Percentiles rank a stretch among this genome's conserved stretches.
Conservation (phyloP, 2,329 filamentous ascomycete species). For the Fusarium ramigenum region DNA sequence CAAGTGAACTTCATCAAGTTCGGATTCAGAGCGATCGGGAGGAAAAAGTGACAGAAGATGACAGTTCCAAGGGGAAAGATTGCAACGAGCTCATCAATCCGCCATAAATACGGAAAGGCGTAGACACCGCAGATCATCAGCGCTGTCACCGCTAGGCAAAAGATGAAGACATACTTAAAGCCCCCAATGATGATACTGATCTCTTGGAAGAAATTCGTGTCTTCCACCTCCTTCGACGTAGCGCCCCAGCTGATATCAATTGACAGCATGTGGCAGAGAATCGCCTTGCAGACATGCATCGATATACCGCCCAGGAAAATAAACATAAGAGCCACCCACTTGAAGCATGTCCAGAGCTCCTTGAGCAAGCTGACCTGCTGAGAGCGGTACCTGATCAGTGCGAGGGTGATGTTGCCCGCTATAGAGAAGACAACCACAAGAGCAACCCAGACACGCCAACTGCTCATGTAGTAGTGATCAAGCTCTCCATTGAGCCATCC, state of each 20-base stretch:
- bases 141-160: neutral
- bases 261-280: conserved; percentile 35
- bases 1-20: neutral
- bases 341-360: conserved; percentile 29
- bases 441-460: conserved; percentile 69
- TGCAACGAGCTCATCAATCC: neutral
- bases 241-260: conserved; percentile 36
- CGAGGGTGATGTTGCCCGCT: conserved; percentile 22
- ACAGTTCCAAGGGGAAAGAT: neutral
- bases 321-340: conserved; percentile 37
- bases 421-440: conserved; percentile 35
- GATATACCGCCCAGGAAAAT: conserved; percentile 41
- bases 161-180: neutral
- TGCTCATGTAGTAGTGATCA: conserved; percentile 74
- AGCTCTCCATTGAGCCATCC: conserved; percentile 74
- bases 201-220: neutral
- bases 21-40: neutral
- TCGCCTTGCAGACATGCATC: conserved; percentile 35
- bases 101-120: neutral
- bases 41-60: neutral
- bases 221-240: neutral
- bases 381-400: conserved; percentile 14
- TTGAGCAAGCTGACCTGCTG: conserved; percentile 9
- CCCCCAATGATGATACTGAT: neutral
- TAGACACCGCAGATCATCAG: neutral